Evolutionary conservation across 2,329 filamentous ascomycete species (phyloP), one percentile per base, ranked within the genome.

Genomic region (Aspergillus quadricinctus): DNA sequence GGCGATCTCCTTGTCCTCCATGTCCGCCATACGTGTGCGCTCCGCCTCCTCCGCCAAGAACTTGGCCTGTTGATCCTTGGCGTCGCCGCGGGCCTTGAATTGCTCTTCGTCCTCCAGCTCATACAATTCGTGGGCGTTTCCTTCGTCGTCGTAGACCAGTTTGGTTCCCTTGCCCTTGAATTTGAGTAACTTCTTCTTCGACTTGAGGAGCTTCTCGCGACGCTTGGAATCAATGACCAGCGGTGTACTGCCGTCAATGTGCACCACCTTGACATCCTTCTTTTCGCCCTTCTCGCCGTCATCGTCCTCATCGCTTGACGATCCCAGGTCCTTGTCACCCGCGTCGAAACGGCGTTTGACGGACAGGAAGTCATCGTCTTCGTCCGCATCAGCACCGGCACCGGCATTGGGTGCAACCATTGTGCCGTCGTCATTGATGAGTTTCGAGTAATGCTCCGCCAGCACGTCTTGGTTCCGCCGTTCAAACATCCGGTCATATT

Each of bases 401-500:
- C 67, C 71, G 17, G 61, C 68, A 37, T 72, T 69, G 10, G 50
- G 61, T 61, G 49, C 73, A 70, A 60, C 75, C 74, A 63, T 73
- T 60, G 57, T 80, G 72, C 74, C 76, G 43, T 83, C 85, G 41
- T 87, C 81, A 51, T 81, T 81, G 58, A 97, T 86, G 61, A 99
- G 82, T 69, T 93, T 96, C 57, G 86, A 85, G 78, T 97, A 97
- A 75, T 99, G 94, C 55, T 88, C 86, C n/a, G 93, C 92, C 61
- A 99, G 77, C 31, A 99, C 89, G 69, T 97, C 92, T 75, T 97
- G 93, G 75, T 99, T 99, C 65, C 88, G 89, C 58, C 94, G 83
- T 78, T 97, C 93, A 74, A 97, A 97, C 94, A 99, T 97, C 65
- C 91, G 88, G 74, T 99, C 92, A 72, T 96, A 95, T 74, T 96